These are phyloP conservation scores for Fusarium chuoi DNA, from an alignment of 2,329 filamentous ascomycete species.

Conservation along the genomic window DNA sequence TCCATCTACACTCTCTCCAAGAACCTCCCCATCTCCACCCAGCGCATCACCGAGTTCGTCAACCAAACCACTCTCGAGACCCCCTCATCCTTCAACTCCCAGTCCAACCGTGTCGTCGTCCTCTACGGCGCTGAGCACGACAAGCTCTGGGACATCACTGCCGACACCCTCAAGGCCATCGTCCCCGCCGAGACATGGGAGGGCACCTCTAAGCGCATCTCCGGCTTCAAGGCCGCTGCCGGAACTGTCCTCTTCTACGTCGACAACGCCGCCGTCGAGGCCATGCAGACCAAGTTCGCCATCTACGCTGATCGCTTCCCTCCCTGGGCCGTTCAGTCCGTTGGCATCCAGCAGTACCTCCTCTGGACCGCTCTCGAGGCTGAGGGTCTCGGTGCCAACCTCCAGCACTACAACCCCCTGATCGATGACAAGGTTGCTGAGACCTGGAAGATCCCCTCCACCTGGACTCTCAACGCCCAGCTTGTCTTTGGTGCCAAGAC, in stretches of 20 bases:
- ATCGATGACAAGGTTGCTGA: conserved; percentile 77
- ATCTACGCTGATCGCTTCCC: conserved; percentile 84
- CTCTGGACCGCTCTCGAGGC: conserved; percentile 85
- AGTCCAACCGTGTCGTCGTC: conserved; percentile 81
- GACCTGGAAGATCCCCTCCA: conserved; percentile 75
- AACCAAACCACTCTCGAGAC: conserved; percentile 72
- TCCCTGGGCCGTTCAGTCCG: conserved; percentile 78
- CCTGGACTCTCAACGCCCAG: conserved; percentile 84
- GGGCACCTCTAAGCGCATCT: conserved; percentile 57
- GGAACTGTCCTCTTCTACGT: conserved; percentile 92
- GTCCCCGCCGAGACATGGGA: conserved; percentile 73
- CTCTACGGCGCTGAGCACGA: conserved; percentile 86
- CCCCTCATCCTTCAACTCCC: conserved; percentile 89
- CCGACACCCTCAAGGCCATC: conserved; percentile 61
- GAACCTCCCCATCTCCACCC: conserved; percentile 61
- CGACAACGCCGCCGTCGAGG: conserved; percentile 74
- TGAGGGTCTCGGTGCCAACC: conserved; percentile 86
- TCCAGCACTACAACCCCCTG: conserved; percentile 94
- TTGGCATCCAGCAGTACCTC: conserved; percentile 81
- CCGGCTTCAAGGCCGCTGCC: conserved; percentile 74
- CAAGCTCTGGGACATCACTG: conserved; percentile 83
- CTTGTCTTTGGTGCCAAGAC: conserved; percentile 81
- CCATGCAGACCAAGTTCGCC: conserved; percentile 74
- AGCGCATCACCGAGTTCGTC: conserved; percentile 73
- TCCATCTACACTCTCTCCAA: conserved; percentile 75